phyloP scores from a whole-genome alignment of 345 rosid species.

The Jatropha curcas region DNA sequence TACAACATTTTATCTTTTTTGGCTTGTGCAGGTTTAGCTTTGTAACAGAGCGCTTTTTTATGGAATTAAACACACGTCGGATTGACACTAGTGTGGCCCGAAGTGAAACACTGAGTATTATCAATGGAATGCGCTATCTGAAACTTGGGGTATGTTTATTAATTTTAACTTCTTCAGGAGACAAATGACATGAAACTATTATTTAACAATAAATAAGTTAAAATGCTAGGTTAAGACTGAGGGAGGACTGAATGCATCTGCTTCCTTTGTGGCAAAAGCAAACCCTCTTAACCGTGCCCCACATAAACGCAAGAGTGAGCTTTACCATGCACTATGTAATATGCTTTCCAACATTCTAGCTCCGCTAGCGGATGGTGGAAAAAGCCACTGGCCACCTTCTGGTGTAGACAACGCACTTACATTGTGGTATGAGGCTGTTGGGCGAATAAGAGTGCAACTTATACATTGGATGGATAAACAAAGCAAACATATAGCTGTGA shows the following conservation, averaged over 20 bases:
- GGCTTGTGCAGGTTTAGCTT: constrained; percentile 77
- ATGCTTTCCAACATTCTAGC: constrained; percentile 97
- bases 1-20: constrained; percentile 17
- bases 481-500: constrained; percentile 92
- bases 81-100: constrained; percentile 79
- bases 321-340: constrained; percentile 92
- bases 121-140: constrained; percentile 98
- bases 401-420: constrained; percentile 90
- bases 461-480: constrained; percentile 98
- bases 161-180: constrained; percentile 20
- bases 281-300: constrained; percentile 92
- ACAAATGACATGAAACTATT: constrained; percentile 12
- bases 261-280: constrained; percentile 97
- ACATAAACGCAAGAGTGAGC: constrained; percentile 92
- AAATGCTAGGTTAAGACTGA: constrained; percentile 82
- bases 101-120: constrained; percentile 90
- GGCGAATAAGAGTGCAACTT: constrained; percentile 79
- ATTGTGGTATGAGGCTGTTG: constrained; percentile 97
- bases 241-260: constrained; percentile 98
- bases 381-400: constrained; percentile 95
- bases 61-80: constrained; percentile 89
- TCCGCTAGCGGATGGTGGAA: constrained; percentile 93
- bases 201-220: constrained; percentile 30
- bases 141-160: constrained; percentile 82
- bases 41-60: constrained; percentile 92